Conservation (phyloP, 2,329 filamentous ascomycete species). For the Gaeumannomyces sp. region DNA sequence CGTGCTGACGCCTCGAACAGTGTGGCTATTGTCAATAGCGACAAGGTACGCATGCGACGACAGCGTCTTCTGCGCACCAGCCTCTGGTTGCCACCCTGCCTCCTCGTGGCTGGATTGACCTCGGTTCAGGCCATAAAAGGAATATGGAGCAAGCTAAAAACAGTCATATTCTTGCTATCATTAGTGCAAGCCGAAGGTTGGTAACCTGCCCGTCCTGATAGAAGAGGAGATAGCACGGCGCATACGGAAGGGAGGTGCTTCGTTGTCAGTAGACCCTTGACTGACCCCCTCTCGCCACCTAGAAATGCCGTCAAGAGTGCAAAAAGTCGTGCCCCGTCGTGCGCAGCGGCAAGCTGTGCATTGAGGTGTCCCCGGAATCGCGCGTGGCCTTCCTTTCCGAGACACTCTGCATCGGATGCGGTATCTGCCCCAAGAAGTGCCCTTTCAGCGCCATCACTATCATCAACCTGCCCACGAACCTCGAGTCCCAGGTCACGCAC, state of each 20-base stretch:
- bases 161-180: neutral
- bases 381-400: conserved; percentile 98
- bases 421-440: conserved; percentile 99
- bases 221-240: neutral
- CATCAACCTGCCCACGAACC: conserved; percentile 99
- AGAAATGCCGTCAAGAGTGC: conserved; percentile 99
- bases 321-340: conserved; percentile 98
- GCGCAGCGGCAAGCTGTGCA: conserved; percentile 82
- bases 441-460: conserved; percentile 98
- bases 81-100: neutral
- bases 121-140: neutral
- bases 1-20: conserved; percentile 36
- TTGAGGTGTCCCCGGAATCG: conserved; percentile 82
- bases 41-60: conserved; percentile 65
- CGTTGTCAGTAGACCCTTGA: neutral
- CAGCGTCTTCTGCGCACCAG: conserved; percentile 30
- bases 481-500: conserved; percentile 96
- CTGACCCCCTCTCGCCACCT: neutral
- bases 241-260: neutral
- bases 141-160: conserved; percentile 6
- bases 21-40: conserved; percentile 97
- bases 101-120: neutral
- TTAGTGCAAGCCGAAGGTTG: conserved; percentile 80
- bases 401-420: conserved; percentile 88
- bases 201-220: neutral